Evolutionary conservation across 2,329 filamentous ascomycete species (phyloP), one percentile per base, ranked within the genome.

Genomic region (Trichoderma koningii): DNA sequence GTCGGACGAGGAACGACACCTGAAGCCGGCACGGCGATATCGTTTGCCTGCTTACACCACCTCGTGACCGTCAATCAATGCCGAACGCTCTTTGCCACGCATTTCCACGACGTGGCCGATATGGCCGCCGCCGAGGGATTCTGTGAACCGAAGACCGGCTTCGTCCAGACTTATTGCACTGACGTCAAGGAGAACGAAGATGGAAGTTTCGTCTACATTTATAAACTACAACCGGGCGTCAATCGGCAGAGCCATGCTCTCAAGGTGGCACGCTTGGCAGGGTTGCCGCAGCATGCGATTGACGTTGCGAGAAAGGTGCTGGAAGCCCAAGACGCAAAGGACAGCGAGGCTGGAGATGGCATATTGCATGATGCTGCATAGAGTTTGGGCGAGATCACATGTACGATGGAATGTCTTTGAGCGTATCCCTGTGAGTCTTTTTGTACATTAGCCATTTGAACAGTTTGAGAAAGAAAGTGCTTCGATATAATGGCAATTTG

Each of bases 1-100:
- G 91, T 99, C 44, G 95, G 95, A 0, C 85, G 95, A 55, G 95
- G 95, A 9, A 99, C 96, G 0, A 97, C 95, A 21, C 93, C 94
- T 0, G 90, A 94, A 72, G 95, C 98, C 75, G 95, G 95, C 2
- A 85, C 89, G 2, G 95, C 95, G 0, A 90, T 99, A 1, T 92
- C 92, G 0, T 98, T 90, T 76, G 95, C 94, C 1, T 93, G 89
- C 72, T 80, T 99, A 56, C 86, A 94, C 73, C 92, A 98, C 76
- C 81, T 99, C 17, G 89, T 92, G 70, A 83, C 87, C 55, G 80
- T 90, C 23, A 97, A 95, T 74, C 82, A 83, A 73, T 92, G 90
- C 73, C 86, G 95, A 15, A 88, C 90, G 0, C 81, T 99, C 48
- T 99, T 99, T 75, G 95, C 95, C 1, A 98, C 95, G 17, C 95